Conservation (phyloP, 108 stramenopile genomes). For the Pseudonitzschia multiseries region DNA sequence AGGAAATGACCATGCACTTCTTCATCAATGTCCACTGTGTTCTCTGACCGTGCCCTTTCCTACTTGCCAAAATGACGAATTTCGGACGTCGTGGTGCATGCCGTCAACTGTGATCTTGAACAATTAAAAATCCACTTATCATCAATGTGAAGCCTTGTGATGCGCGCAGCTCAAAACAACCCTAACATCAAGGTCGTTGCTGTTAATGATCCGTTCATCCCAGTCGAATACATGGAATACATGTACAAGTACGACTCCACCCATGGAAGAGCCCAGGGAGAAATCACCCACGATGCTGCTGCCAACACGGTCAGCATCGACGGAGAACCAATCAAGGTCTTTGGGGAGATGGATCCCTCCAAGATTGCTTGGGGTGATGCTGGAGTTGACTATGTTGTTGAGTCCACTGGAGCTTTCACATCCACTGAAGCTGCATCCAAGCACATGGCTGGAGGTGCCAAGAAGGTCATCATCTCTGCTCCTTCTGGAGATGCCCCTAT, state of each 20-base stretch:
- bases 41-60: too few relatives aligned
- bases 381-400: slow-evolving; percentile 95
- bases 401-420: slow-evolving; percentile 97
- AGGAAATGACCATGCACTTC: too few relatives aligned
- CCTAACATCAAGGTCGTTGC: slow-evolving; percentile 92
- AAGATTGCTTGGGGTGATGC: slow-evolving; percentile 92
- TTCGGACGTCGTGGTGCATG: too few relatives aligned
- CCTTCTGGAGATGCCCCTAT: slow-evolving; percentile 97
- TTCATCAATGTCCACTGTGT: too few relatives aligned
- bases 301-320: slow-evolving; percentile 63
- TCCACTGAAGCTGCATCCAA: slow-evolving; percentile 73
- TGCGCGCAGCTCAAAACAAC: slow-evolving; percentile 91
- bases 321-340: slow-evolving; percentile 84
- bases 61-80: too few relatives aligned
- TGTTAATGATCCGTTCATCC: slow-evolving; percentile 96
- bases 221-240: slow-evolving; percentile 89
- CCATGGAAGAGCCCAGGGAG: slow-evolving; percentile 83
- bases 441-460: slow-evolving; percentile 93
- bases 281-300: slow-evolving; percentile 64
- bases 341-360: slow-evolving; percentile 92
- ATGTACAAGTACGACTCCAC: slow-evolving; percentile 95
- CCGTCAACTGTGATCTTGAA: too few relatives aligned
- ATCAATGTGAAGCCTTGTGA: slow-evolving; percentile 81
- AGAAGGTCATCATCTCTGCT: slow-evolving; percentile 98
- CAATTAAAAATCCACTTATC: too few relatives aligned